Percentiles rank a stretch among this genome's conserved stretches.
Conservation (phyloP, 2,329 filamentous ascomycete genomes). For the Corinectria fuckeliana region DNA sequence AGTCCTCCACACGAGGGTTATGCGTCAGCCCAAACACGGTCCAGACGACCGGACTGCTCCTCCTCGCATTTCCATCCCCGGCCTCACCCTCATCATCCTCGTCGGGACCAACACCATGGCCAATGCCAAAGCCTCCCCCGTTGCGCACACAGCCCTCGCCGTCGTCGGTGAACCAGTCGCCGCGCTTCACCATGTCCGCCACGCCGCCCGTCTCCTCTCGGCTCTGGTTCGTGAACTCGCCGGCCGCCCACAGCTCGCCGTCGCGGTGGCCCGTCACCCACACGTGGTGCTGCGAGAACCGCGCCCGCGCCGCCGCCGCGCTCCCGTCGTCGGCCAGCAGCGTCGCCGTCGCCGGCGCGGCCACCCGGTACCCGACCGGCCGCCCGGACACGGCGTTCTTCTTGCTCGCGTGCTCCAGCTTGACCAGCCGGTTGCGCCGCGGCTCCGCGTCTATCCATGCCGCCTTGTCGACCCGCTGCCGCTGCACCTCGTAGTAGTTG, state of each 20-base stretch:
- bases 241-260: slow-evolving; percentile 57
- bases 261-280: slow-evolving; percentile 59
- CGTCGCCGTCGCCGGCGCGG: slow-evolving; percentile 53
- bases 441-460: slow-evolving; percentile 61
- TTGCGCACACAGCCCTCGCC: slow-evolving; percentile 19
- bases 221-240: slow-evolving; percentile 59
- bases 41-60: slow-evolving; percentile 51
- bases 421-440: slow-evolving; percentile 56
- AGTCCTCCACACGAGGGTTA: slow-evolving; percentile 56
- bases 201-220: slow-evolving; percentile 53
- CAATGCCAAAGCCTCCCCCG: not conserved
- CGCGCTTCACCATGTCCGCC: slow-evolving; percentile 53
- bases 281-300: slow-evolving; percentile 53
- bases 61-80: not conserved
- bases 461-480: slow-evolving; percentile 53
- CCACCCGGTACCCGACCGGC: slow-evolving; percentile 57
- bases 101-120: not conserved
- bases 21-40: slow-evolving; percentile 57
- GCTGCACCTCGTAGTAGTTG: slow-evolving; percentile 64
- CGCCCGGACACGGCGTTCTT: slow-evolving; percentile 57
- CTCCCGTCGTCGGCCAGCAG: slow-evolving; percentile 54
- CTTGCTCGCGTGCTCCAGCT: slow-evolving; percentile 53
- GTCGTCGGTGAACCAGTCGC: slow-evolving; percentile 52
- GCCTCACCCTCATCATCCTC: not conserved
- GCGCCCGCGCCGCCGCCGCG: slow-evolving; percentile 50